Evolutionary conservation across 2,329 filamentous ascomycete species (phyloP).

Genomic region (Ascochyta koolunga): DNA sequence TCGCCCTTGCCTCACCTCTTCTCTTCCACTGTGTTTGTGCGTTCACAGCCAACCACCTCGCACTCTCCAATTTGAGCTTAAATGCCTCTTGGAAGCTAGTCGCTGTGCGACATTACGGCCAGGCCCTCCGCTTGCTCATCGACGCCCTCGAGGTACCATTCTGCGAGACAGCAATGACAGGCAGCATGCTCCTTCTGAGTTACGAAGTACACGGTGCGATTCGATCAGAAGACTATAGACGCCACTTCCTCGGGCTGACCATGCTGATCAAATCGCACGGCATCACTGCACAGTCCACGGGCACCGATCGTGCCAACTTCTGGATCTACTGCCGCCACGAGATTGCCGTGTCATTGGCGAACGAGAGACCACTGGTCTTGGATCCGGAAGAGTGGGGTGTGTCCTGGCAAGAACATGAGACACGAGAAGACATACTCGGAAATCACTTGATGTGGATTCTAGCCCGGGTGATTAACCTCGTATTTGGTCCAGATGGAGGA

Average conservation of each 20-base stretch:
- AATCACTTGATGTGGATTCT: slow-evolving; percentile 44
- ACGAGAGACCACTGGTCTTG: slow-evolving; percentile 35
- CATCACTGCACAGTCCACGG: slow-evolving; percentile 36
- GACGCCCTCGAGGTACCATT: slow-evolving; percentile 31
- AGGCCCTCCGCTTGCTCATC: slow-evolving; percentile 39
- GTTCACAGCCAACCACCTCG: slow-evolving; percentile 44
- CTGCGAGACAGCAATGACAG: slow-evolving; percentile 39
- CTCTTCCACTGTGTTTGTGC: slow-evolving; percentile 44
- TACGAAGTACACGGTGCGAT: slow-evolving; percentile 41
- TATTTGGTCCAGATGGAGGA: slow-evolving; percentile 29
- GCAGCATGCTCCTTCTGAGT: slow-evolving; percentile 43
- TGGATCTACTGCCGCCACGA: slow-evolving; percentile 46
- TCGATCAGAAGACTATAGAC: slow-evolving; percentile 36
- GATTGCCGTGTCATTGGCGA: slow-evolving; percentile 40
- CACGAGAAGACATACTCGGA: slow-evolving; percentile 41
- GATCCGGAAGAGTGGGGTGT: slow-evolving; percentile 42
- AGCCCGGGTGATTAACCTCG: slow-evolving; percentile 37
- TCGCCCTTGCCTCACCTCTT: slow-evolving; percentile 37
- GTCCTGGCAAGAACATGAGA: slow-evolving; percentile 34
- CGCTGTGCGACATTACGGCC: slow-evolving; percentile 39
- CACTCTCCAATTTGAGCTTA: slow-evolving; percentile 29
- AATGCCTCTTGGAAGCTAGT: slow-evolving; percentile 40
- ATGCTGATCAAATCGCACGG: slow-evolving; percentile 38
- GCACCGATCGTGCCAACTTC: slow-evolving; percentile 42
- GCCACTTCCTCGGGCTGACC: slow-evolving; percentile 40